Percentiles rank a stretch among this genome's conserved stretches.
Evolutionary conservation across 2,329 filamentous ascomycete species (phyloP).

Genomic region (Pseudogymnoascus destructans): DNA sequence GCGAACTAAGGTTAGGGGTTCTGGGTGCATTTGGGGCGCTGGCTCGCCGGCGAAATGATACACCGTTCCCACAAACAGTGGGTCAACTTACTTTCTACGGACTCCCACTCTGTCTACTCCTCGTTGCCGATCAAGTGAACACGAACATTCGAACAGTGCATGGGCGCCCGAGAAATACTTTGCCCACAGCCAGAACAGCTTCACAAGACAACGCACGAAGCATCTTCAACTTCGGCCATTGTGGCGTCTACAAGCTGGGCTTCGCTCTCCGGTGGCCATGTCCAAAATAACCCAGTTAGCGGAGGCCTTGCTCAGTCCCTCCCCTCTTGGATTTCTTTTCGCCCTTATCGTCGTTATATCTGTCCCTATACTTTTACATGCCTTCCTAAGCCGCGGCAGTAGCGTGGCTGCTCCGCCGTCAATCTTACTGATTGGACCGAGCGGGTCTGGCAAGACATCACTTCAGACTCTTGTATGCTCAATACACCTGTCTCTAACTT

Average conservation of each 20-base stretch:
- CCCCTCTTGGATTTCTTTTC: conserved; percentile 47
- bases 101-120: no score
- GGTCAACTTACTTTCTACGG: neutral
- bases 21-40: neutral
- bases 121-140: neutral
- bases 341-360: conserved; percentile 58
- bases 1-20: neutral
- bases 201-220: neutral
- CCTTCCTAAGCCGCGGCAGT: conserved; percentile 51
- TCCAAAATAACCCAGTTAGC: conserved; percentile 25
- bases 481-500: conserved; percentile 4
- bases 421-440: conserved; percentile 69
- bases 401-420: conserved; percentile 58
- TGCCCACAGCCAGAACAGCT: neutral
- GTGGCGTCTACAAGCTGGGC: neutral
- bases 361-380: conserved; percentile 66
- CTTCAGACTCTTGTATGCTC: conserved; percentile 59
- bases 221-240: neutral
- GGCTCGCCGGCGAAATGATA: conserved; percentile 1
- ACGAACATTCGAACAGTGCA: neutral
- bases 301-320: conserved; percentile 46
- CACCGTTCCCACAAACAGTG: conserved; percentile 7
- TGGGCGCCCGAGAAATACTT: neutral
- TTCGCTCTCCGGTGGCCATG: conserved; percentile 4
- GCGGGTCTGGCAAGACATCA: conserved; percentile 75